Conservation (phyloP, 495 filamentous ascomycete species). For the Penicillium maclennaniae region DNA sequence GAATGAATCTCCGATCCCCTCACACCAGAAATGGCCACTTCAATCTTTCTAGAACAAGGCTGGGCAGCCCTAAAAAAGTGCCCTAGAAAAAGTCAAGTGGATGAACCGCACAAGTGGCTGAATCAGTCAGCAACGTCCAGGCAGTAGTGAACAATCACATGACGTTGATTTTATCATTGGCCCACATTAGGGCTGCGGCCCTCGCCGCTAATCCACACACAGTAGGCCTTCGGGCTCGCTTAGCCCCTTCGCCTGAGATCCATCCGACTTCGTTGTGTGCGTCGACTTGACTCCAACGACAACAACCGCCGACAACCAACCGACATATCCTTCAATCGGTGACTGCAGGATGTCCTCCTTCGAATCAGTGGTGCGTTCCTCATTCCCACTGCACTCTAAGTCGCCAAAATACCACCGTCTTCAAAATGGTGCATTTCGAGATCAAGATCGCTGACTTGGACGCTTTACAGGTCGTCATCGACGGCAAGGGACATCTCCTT, state of each 20-base stretch:
- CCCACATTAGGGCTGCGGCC: constrained; percentile 41
- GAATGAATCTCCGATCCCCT: neutral
- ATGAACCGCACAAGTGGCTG: constrained; percentile 14
- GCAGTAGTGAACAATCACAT: constrained; percentile 15
- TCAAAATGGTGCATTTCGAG: constrained; percentile 2
- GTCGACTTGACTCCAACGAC: constrained; percentile 47
- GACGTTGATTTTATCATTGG: constrained; percentile 22
- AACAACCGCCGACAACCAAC: constrained; percentile 50
- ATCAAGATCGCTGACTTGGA: constrained; percentile 29
- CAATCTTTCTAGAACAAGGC: constrained; percentile 17
- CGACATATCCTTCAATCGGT: constrained; percentile 42
- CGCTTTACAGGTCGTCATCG: constrained; percentile 76
- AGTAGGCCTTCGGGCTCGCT: constrained; percentile 35
- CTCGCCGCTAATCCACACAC: constrained; percentile 38
- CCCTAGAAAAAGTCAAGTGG: constrained; percentile 14
- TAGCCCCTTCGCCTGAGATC: constrained; percentile 37
- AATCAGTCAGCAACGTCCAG: constrained; percentile 4
- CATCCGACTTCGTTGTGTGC: constrained; percentile 47
- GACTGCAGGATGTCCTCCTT: constrained; percentile 91
- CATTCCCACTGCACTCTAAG: constrained; percentile 2
- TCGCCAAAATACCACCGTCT: constrained; percentile 11
- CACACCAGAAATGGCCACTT: neutral
- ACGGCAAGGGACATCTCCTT: constrained; percentile 99
- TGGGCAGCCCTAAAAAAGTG: constrained; percentile 22
- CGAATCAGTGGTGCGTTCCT: constrained; percentile 86